Conservation (phyloP, 225 moss, liverwort and hornwort genomes). For the Polytrichum formosum region DNA sequence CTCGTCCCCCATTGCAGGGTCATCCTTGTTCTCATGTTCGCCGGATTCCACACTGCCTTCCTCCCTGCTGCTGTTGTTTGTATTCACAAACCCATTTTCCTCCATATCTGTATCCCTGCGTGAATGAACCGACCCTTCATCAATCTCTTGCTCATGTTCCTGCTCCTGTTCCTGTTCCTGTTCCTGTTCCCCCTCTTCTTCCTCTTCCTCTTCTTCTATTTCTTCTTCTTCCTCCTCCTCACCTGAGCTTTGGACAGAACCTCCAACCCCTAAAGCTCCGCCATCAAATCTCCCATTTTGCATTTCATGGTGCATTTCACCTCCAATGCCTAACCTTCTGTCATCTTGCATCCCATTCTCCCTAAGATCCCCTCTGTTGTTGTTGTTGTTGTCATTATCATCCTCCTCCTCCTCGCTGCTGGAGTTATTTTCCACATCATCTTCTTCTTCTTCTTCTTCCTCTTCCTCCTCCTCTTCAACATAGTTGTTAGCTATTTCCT, state of each 20-base stretch:
- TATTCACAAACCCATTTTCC: conserved; percentile 19
- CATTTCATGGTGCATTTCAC: too few relatives aligned
- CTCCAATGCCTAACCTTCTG: conserved; percentile 7
- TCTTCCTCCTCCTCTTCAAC: conserved; percentile 48
- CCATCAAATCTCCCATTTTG: too few relatives aligned
- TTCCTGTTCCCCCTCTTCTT: background rate
- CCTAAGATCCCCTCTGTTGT: conserved; percentile 24
- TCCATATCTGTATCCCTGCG: conserved; percentile 16
- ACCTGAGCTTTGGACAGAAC: background rate
- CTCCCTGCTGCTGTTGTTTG: conserved; percentile 11
- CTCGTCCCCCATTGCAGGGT: background rate
- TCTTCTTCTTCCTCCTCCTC: conserved; percentile 21
- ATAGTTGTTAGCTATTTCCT: conserved; percentile 56
- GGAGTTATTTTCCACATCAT: conserved; percentile 23
- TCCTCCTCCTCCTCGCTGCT: conserved; percentile 33
- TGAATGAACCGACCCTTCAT: background rate
- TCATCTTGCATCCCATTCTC: conserved; percentile 30
- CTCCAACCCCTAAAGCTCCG: too few relatives aligned
- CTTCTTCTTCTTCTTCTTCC: conserved; percentile 12
- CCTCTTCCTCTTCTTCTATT: background rate
- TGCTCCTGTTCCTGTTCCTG: background rate
- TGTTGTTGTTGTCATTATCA: conserved; percentile 27
- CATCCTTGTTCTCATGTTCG: conserved; percentile 11
- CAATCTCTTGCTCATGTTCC: background rate
- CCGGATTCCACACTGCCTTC: conserved; percentile 4